A percentile compares a stretch with the other conserved stretches of the same genome.
Evolutionary conservation across 768 basidiomycete genomes (phyloP).

Genomic region (Pleurotus eryngii): DNA sequence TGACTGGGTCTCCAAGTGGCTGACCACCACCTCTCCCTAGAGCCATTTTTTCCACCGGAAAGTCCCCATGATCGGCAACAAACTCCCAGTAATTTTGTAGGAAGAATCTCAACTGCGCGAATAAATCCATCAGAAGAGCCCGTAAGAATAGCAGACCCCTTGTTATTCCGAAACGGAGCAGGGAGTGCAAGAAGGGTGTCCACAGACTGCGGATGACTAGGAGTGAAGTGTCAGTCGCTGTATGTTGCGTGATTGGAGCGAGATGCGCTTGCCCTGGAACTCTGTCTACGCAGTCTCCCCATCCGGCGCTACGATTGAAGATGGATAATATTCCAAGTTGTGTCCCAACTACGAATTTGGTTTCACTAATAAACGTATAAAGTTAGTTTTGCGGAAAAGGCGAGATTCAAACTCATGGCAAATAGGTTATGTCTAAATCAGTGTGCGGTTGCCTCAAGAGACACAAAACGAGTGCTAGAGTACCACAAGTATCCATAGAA

Average conservation of each 20-base stretch:
- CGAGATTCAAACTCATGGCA: too few species aligned
- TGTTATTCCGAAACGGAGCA: conserved; percentile 52
- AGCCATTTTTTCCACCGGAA: conserved; percentile 85
- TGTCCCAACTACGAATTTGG: conserved; percentile 85
- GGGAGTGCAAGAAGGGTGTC: conserved; percentile 82
- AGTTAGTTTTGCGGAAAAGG: neutral
- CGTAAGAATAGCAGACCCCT: conserved; percentile 65
- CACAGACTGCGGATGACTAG: conserved; percentile 86
- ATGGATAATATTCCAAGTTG: conserved; percentile 87
- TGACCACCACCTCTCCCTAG: conserved; percentile 43
- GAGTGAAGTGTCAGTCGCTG: conserved; percentile 8
- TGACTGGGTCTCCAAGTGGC: conserved; percentile 18
- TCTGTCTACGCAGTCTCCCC: conserved; percentile 90
- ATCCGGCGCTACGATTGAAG: conserved; percentile 84
- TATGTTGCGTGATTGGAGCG: neutral
- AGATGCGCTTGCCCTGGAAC: conserved; percentile 65
- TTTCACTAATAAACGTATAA: conserved; percentile 38
- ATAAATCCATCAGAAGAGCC: conserved; percentile 92
- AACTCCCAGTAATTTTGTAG: conserved; percentile 86
- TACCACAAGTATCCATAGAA: neutral
- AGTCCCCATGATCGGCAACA: conserved; percentile 88
- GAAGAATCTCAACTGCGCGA: conserved; percentile 82
- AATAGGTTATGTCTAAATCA: neutral
- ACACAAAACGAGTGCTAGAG: neutral
- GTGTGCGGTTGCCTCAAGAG: neutral